phyloP scores from a whole-genome alignment of 2,329 filamentous ascomycete genomes.

The Pleurostoma richardsiae region DNA sequence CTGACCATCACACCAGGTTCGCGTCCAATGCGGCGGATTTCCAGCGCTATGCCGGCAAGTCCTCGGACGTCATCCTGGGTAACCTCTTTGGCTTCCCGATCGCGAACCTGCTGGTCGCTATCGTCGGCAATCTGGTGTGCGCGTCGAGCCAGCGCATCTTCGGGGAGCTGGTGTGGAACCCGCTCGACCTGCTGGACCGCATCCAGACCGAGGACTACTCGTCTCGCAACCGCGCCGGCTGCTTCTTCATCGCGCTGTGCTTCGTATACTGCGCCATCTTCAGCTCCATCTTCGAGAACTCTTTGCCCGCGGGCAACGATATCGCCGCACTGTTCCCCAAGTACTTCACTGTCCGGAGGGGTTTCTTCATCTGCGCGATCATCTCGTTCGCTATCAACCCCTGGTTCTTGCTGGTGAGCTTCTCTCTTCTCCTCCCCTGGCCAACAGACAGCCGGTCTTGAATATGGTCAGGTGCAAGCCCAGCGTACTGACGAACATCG shows the following conservation, averaged over 20 bases:
- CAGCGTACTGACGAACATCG: neutral
- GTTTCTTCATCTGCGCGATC: slow-evolving; percentile 25
- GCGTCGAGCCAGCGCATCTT: slow-evolving; percentile 21
- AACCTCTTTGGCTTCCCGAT: slow-evolving; percentile 34
- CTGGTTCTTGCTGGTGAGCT: slow-evolving; percentile 11
- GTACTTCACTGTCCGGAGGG: slow-evolving; percentile 31
- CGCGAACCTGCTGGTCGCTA: slow-evolving; percentile 26
- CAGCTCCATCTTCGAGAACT: neutral
- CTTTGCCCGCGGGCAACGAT: slow-evolving; percentile 25
- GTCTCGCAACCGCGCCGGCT: slow-evolving; percentile 2
- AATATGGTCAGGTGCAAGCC: neutral
- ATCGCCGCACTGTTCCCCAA: slow-evolving; percentile 20
- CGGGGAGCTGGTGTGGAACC: slow-evolving; percentile 8
- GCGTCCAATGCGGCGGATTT: slow-evolving; percentile 36
- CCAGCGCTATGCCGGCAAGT: slow-evolving; percentile 33
- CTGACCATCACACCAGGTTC: slow-evolving; percentile 10
- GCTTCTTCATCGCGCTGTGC: slow-evolving; percentile 7
- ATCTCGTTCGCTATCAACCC: slow-evolving; percentile 14
- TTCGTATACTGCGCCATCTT: slow-evolving; percentile 4
- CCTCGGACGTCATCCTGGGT: slow-evolving; percentile 32
- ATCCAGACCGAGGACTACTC: slow-evolving; percentile 4
- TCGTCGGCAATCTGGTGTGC: slow-evolving; percentile 29
- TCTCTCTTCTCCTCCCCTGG: slow-evolving; percentile 1
- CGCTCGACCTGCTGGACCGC: slow-evolving; percentile 4
- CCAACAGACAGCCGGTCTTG: neutral